These are phyloP conservation scores for Fusarium oxysporum DNA, from an alignment of 2,329 filamentous ascomycete genomes.

Conservation along the genomic window DNA sequence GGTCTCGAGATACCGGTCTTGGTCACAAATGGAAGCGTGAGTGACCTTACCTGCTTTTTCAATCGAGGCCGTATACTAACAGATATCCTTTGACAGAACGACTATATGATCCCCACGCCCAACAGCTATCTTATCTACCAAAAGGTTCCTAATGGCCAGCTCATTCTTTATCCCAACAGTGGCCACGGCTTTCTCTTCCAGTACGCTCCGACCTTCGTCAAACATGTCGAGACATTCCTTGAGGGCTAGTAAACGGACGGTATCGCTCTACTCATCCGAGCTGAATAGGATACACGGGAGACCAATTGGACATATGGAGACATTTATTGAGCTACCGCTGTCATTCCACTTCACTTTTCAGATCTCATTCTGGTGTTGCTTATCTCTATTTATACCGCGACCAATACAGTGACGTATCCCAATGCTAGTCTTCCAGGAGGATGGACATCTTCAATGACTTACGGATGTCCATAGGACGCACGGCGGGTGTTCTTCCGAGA, in stretches of 20 bases:
- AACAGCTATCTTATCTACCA: conserved; percentile 12
- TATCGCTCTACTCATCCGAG: accelerated
- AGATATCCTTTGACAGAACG: neutral
- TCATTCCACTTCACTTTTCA: neutral
- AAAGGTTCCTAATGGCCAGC: neutral
- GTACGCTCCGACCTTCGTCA: neutral
- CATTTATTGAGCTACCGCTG: neutral
- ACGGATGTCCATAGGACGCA: neutral
- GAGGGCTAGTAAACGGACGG: accelerated
- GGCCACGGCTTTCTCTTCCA: conserved; percentile 19
- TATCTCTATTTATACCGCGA: accelerated
- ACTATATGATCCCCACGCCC: conserved; percentile 17
- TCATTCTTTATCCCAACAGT: conserved; percentile 15
- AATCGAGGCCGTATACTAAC: neutral
- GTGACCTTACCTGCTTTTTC: accelerated
- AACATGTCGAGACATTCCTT: neutral
- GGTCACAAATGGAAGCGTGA: conserved; percentile 4
- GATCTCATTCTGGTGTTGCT: neutral
- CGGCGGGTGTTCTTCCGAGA: conserved; percentile 7
- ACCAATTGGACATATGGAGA: accelerated
- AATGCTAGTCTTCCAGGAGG: neutral
- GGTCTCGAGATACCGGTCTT: neutral
- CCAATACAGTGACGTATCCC: accelerated
- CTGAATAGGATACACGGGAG: accelerated
- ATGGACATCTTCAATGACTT: conserved; percentile 10